A percentile compares a stretch with the other conserved stretches of the same genome.
These are phyloP conservation scores for Talaromyces sp. DNA, from an alignment of 2,329 filamentous ascomycete species.

Conservation along the genomic window DNA sequence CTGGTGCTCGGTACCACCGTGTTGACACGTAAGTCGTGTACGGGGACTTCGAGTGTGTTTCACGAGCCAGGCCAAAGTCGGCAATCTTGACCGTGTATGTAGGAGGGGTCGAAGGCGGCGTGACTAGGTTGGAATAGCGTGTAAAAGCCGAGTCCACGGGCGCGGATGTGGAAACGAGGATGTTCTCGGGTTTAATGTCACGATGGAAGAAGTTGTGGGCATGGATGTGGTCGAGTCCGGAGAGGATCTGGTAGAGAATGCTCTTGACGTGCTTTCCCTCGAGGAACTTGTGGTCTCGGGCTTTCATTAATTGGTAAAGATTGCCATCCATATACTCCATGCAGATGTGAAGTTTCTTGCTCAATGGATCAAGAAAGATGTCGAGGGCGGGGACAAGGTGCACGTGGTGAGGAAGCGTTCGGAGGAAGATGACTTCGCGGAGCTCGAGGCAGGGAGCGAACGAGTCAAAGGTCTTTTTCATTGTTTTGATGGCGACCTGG, in stretches of 20 bases:
- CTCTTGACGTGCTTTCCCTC: slow-evolving; percentile 93
- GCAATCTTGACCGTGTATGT: slow-evolving; percentile 97
- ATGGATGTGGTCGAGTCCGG: slow-evolving; percentile 94
- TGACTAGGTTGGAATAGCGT: slow-evolving; percentile 87
- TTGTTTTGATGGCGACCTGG: slow-evolving; percentile 97
- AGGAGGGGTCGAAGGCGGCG: slow-evolving; percentile 88
- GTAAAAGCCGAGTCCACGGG: slow-evolving; percentile 85
- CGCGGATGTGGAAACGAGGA: slow-evolving; percentile 86
- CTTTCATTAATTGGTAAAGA: slow-evolving; percentile 98
- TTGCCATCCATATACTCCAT: slow-evolving; percentile 99
- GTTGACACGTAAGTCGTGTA: slow-evolving; percentile 99
- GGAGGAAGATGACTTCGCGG: slow-evolving; percentile 92
- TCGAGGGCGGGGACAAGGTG: slow-evolving; percentile 96
- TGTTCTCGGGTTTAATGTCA: slow-evolving; percentile 99
- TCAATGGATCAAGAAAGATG: slow-evolving; percentile 95
- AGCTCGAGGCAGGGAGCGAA: slow-evolving; percentile 86
- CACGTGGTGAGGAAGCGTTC: slow-evolving; percentile 77
- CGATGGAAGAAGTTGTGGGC: slow-evolving; percentile 97
- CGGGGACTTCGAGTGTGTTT: slow-evolving; percentile 91
- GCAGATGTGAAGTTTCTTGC: slow-evolving; percentile 91
- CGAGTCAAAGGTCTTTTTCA: slow-evolving; percentile 99
- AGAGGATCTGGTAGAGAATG: slow-evolving; percentile 94
- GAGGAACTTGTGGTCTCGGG: slow-evolving; percentile 87
- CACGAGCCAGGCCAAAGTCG: slow-evolving; percentile 94
- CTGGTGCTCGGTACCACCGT: slow-evolving; percentile 88